phyloP scores from a whole-genome alignment of 73 alveolate genomes.

The Paramecium primaurelia region DNA sequence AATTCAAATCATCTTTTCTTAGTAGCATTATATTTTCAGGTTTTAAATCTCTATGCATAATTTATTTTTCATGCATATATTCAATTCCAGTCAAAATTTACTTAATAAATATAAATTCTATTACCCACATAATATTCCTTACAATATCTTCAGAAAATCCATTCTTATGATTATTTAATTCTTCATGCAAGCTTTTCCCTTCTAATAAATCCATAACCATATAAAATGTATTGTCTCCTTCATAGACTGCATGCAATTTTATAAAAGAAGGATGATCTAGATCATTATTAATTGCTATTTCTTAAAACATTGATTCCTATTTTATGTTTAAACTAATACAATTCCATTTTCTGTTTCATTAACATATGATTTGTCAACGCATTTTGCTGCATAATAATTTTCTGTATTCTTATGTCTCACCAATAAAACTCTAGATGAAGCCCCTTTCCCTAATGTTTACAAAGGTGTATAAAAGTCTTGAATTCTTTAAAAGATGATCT shows the following conservation, averaged over 20 bases:
- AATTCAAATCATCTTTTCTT: slow-evolving; percentile 32
- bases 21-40: slow-evolving; percentile 54
- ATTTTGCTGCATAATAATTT: slow-evolving; percentile 51
- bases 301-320: slow-evolving; percentile 52
- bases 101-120: slow-evolving; percentile 24
- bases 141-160: slow-evolving; percentile 52
- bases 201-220: slow-evolving; percentile 59
- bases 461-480: slow-evolving; percentile 26
- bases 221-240: slow-evolving; percentile 61
- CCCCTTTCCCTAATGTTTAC: slow-evolving; percentile 3
- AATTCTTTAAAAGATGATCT: slow-evolving; percentile 25
- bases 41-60: slow-evolving; percentile 62
- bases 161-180: slow-evolving; percentile 55
- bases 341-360: slow-evolving; percentile 61
- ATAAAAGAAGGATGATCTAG: slow-evolving; percentile 60
- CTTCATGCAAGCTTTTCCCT: slow-evolving; percentile 58
- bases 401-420: slow-evolving; percentile 57
- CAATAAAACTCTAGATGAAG: slow-evolving; percentile 28
- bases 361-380: slow-evolving; percentile 53
- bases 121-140: slow-evolving; percentile 47
- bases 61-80: slow-evolving; percentile 50
- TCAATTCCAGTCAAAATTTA: slow-evolving; percentile 50
- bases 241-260: slow-evolving; percentile 56
- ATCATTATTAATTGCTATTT: slow-evolving; percentile 36
- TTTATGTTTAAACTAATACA: neutral